Conservation (phyloP, 176 grass and related monocot species). For the Eleusine coracana region DNA sequence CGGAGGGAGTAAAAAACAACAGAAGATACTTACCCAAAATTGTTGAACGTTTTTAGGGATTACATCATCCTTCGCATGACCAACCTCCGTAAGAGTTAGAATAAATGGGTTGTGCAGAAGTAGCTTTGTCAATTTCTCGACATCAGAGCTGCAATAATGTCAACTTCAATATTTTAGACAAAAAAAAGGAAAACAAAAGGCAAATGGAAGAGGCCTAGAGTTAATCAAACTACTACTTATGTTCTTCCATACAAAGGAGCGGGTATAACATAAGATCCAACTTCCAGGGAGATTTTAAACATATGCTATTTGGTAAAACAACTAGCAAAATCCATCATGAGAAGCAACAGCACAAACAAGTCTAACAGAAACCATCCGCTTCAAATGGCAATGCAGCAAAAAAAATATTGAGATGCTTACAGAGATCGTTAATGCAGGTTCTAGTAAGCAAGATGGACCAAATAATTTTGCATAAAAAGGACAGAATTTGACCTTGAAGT, state of each 20-base stretch:
- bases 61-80: constrained; percentile 66
- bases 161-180: constrained; percentile 23
- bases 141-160: constrained; percentile 61
- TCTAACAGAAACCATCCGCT: constrained; percentile 6
- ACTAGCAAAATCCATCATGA: constrained; percentile 10
- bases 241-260: not conserved
- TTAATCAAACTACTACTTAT: constrained; percentile 24
- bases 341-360: constrained; percentile 17
- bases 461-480: constrained; percentile 16
- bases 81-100: constrained; percentile 83
- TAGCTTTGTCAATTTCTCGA: constrained; percentile 90
- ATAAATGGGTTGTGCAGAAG: constrained; percentile 89
- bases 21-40: constrained; percentile 66
- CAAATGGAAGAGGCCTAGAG: not conserved
- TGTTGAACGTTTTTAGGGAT: constrained; percentile 87
- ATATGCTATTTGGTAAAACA: not conserved
- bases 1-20: not conserved
- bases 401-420: not conserved
- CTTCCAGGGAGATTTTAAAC: not conserved
- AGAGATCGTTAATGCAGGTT: not conserved
- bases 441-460: not conserved
- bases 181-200: constrained; percentile 30
- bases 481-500: constrained; percentile 76
- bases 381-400: not conserved
- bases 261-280: constrained; percentile 1